Evolutionary conservation across 2,329 filamentous ascomycete species (phyloP).

Genomic region (Pleoardoris graminearum): DNA sequence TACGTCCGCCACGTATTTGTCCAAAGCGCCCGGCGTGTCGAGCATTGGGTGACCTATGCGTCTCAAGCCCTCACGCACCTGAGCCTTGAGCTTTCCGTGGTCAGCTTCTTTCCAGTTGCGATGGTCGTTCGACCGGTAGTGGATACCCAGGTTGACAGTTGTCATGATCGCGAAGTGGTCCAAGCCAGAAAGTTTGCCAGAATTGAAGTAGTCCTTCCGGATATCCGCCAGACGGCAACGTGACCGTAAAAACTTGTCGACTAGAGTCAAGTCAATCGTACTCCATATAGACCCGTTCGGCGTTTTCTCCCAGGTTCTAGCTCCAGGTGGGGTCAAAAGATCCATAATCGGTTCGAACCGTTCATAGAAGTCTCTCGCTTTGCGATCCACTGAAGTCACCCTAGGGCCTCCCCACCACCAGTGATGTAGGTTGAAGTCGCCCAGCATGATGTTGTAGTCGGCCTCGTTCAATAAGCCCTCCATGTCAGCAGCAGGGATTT

Average conservation of each 20-base stretch:
- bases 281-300: not conserved
- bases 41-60: not conserved
- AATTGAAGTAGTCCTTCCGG: not conserved
- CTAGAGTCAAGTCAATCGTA: not conserved
- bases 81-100: not conserved
- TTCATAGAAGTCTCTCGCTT: not conserved
- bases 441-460: not conserved
- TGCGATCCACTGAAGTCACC: not conserved
- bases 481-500: not conserved
- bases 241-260: not conserved
- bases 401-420: not conserved
- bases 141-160: not conserved
- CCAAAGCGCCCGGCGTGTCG: not conserved
- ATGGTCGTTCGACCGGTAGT: not conserved
- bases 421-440: constrained; percentile 1
- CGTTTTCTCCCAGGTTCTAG: not conserved
- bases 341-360: not conserved
- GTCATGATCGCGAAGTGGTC: not conserved
- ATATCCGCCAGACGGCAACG: not conserved
- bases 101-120: not conserved
- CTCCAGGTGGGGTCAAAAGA: not conserved
- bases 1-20: not conserved
- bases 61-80: not conserved
- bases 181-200: not conserved
- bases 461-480: not conserved